Percentiles rank a stretch among this genome's conserved stretches.
Evolutionary conservation across 2,329 filamentous ascomycete species (phyloP).

Genomic region (Aspergillus fumigatiaffinis): DNA sequence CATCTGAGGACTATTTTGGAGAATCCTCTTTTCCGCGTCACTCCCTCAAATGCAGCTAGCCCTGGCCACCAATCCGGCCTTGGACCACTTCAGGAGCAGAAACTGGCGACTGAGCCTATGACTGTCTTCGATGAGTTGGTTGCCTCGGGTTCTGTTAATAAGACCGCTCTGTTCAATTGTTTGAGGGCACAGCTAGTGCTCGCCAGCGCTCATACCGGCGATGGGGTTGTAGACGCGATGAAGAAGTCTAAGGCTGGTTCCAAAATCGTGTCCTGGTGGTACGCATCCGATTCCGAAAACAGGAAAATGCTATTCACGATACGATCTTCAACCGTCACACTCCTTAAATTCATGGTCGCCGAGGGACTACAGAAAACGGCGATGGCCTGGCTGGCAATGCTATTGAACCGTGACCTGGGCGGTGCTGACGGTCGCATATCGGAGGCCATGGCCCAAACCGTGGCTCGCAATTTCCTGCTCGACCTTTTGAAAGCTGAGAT

Average conservation of each 20-base stretch:
- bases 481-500: slow-evolving; percentile 33
- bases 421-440: slow-evolving; percentile 21
- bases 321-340: slow-evolving; percentile 15
- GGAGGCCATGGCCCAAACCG: slow-evolving; percentile 14
- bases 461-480: slow-evolving; percentile 26
- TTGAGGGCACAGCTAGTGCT: slow-evolving; percentile 32
- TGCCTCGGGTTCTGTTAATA: slow-evolving; percentile 34
- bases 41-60: slow-evolving; percentile 22
- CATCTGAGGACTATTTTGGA: slow-evolving; percentile 38
- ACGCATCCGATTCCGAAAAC: slow-evolving; percentile 31
- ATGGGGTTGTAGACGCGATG: slow-evolving; percentile 25
- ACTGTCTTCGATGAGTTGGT: slow-evolving; percentile 35
- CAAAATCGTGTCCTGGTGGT: slow-evolving; percentile 38
- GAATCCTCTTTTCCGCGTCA: slow-evolving; percentile 40
- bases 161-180: slow-evolving; percentile 22
- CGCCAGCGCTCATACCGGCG: slow-evolving; percentile 18
- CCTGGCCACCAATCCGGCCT: slow-evolving; percentile 11
- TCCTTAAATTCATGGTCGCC: slow-evolving; percentile 39
- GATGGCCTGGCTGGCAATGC: slow-evolving; percentile 33
- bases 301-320: slow-evolving; percentile 30
- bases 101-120: slow-evolving; percentile 31
- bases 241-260: slow-evolving; percentile 31
- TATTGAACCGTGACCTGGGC: slow-evolving; percentile 25
- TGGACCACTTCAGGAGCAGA: slow-evolving; percentile 13
- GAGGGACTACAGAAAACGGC: slow-evolving; percentile 33